Conservation (phyloP, 179 eudicot species). For the Amaranthus tricolor region DNA sequence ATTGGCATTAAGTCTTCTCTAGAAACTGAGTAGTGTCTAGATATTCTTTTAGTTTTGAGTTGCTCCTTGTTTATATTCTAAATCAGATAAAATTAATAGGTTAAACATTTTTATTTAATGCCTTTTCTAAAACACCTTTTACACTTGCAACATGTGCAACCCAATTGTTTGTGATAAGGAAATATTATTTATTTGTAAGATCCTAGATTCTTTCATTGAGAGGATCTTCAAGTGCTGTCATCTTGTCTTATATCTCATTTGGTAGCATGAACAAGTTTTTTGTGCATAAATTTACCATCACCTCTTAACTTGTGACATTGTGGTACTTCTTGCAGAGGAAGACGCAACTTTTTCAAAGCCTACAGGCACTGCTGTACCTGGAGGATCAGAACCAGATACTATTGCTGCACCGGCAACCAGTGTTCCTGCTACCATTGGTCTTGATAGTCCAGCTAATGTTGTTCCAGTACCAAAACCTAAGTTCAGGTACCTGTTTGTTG, state of each 20-base stretch:
- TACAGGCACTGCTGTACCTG: slow-evolving; percentile 25
- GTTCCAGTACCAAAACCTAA: slow-evolving; percentile 50
- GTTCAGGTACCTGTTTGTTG: slow-evolving; percentile 53
- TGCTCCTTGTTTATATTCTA: too few relatives aligned
- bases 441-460: slow-evolving; percentile 13
- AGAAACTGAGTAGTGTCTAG: too few relatives aligned
- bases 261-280: not conserved
- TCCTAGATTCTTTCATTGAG: not conserved
- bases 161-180: too few relatives aligned
- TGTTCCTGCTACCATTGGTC: slow-evolving; percentile 31
- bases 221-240: not conserved
- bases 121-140: not conserved
- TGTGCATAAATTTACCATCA: not conserved
- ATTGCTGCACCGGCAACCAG: slow-evolving; percentile 29
- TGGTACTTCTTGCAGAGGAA: slow-evolving; percentile 56
- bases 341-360: slow-evolving; percentile 39
- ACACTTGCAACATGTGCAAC: not conserved
- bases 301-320: not conserved
- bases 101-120: not conserved
- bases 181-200: not conserved
- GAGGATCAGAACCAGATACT: slow-evolving; percentile 29
- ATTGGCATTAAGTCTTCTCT: too few relatives aligned
- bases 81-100: not conserved
- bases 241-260: not conserved
- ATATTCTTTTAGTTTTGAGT: too few relatives aligned